A percentile compares a stretch with the other conserved stretches of the same genome.
These are phyloP conservation scores for Oenanthe javanica DNA, from an alignment of 140 eudicot species.

Conservation along the genomic window DNA sequence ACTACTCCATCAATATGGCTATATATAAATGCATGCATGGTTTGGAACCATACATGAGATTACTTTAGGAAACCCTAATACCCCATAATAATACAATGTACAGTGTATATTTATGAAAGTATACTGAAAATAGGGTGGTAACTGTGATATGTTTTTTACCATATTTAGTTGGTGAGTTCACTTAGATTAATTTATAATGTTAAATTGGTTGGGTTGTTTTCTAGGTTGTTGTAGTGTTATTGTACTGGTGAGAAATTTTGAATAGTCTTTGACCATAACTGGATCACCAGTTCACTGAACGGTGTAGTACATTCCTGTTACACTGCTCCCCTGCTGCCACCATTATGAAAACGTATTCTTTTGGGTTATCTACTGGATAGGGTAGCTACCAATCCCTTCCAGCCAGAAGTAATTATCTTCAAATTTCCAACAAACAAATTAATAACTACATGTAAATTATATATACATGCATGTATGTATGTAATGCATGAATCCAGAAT, in stretches of 20 bases:
- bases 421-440: not conserved
- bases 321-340: slow-evolving; percentile 17
- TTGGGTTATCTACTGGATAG: slow-evolving; percentile 18
- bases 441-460: not conserved
- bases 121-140: slow-evolving; percentile 11
- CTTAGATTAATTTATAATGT: not conserved
- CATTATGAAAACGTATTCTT: slow-evolving; percentile 28
- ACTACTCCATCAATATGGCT: not conserved
- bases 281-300: slow-evolving; percentile 12
- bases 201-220: slow-evolving; percentile 1
- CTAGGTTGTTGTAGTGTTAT: not conserved
- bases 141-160: not conserved
- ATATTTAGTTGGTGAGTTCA: not conserved
- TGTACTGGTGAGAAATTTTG: not conserved
- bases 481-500: no score
- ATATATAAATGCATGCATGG: slow-evolving; percentile 1
- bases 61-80: slow-evolving; percentile 1
- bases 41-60: not conserved
- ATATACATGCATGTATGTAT: no score
- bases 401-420: not conserved
- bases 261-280: slow-evolving; percentile 18
- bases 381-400: not conserved
- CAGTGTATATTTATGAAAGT: not conserved
- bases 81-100: not conserved
- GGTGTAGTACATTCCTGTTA: slow-evolving; percentile 31